These are phyloP conservation scores for Lablab purpureus DNA, from an alignment of 306 rosid genomes.

Conservation along the genomic window DNA sequence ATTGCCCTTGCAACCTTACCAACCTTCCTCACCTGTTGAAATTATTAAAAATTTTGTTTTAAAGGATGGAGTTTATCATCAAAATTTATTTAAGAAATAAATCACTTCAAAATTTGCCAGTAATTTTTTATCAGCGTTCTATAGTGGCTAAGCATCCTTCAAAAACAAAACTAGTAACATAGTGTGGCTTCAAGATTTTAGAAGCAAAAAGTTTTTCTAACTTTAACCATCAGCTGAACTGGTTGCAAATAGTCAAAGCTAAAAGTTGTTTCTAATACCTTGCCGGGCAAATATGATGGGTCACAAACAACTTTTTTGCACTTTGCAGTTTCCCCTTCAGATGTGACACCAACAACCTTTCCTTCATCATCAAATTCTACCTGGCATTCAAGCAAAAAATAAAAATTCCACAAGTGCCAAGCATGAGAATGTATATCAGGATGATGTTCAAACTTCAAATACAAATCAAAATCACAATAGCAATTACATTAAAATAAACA, in stretches of 20 bases:
- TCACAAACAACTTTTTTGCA: constrained; percentile 97
- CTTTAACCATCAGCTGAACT: constrained; percentile 33
- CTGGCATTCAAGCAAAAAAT: constrained; percentile 58
- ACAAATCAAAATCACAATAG: constrained; percentile 32
- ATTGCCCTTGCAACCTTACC: constrained; percentile 98
- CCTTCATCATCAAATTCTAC: constrained; percentile 93
- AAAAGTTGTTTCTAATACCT: constrained; percentile 58
- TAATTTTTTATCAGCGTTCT: constrained; percentile 13
- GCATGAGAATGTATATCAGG: background rate
- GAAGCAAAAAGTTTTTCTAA: constrained; percentile 13
- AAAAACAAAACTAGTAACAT: constrained; percentile 21
- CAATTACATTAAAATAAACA: background rate
- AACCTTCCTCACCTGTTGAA: constrained; percentile 90
- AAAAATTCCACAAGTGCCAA: constrained; percentile 4
- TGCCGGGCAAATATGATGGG: constrained; percentile 90
- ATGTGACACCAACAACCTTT: constrained; percentile 87
- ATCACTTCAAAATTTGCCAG: constrained; percentile 36
- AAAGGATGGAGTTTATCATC: constrained; percentile 30
- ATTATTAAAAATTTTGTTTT: constrained; percentile 37
- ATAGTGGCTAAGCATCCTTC: background rate
- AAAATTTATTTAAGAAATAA: constrained; percentile 33
- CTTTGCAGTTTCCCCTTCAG: constrained; percentile 97
- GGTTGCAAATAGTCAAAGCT: constrained; percentile 32
- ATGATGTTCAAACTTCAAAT: constrained; percentile 32
- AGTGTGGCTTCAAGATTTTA: background rate